These are phyloP conservation scores for Dinochytrium kinnereticum DNA, from an alignment of 371 early-diverging fungal species.

Conservation along the genomic window DNA sequence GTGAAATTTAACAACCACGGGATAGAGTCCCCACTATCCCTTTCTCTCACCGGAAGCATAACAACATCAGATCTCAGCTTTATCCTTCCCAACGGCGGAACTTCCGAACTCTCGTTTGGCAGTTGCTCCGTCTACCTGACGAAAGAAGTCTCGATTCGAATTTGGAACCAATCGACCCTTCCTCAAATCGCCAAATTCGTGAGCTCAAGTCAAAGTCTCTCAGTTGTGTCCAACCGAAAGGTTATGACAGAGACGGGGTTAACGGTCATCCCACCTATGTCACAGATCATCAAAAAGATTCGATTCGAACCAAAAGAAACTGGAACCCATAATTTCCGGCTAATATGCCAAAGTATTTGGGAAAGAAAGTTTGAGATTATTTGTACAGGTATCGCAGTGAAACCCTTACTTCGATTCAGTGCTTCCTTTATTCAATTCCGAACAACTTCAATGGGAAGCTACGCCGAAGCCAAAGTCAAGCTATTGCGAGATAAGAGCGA, in stretches of 20 bases:
- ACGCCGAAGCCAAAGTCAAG: constrained; percentile 11
- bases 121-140: constrained; percentile 27
- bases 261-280: constrained; percentile 21
- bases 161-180: constrained; percentile 33
- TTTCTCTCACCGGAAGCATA: constrained; percentile 23
- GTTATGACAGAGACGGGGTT: constrained; percentile 14
- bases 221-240: constrained; percentile 11
- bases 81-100: constrained; percentile 9
- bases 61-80: constrained; percentile 38
- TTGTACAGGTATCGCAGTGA: constrained; percentile 32
- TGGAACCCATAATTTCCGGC: constrained; percentile 18
- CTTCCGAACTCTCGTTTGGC: constrained; percentile 27
- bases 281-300: constrained; percentile 18
- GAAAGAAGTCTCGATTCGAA: constrained; percentile 29
- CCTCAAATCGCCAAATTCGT: constrained; percentile 37
- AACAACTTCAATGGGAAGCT: constrained; percentile 28
- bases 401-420: constrained; percentile 24
- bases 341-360: constrained; percentile 41
- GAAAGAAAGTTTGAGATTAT: constrained; percentile 37
- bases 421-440: constrained; percentile 25
- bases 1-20: constrained; percentile 38
- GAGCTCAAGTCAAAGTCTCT: constrained; percentile 12
- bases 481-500: constrained; percentile 14
- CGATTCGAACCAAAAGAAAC: constrained; percentile 37
- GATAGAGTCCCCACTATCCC: constrained; percentile 30